Conservation (phyloP, 139 green algal genomes). For the Picochlorum costavermella region DNA sequence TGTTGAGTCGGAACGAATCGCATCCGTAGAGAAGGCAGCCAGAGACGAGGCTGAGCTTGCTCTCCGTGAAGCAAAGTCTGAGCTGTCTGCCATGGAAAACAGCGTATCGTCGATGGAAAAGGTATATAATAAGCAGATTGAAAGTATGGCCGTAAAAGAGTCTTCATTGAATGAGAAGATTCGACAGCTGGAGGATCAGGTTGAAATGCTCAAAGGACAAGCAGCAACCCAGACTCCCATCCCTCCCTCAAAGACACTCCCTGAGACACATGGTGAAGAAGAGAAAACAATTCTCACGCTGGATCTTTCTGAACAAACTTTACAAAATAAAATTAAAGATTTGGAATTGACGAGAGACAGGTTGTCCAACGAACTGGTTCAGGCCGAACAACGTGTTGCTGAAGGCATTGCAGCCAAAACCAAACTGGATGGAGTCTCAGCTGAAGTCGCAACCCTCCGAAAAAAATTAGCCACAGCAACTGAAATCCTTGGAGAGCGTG, state of each 20-base stretch:
- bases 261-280: background rate
- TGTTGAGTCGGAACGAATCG: constrained; percentile 1
- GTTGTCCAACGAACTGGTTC: constrained; percentile 77
- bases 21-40: background rate
- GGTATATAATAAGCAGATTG: background rate
- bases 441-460: constrained; percentile 25
- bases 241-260: background rate
- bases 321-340: constrained; percentile 48
- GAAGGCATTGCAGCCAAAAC: constrained; percentile 18
- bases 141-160: background rate
- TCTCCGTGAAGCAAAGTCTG: background rate
- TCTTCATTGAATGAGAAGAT: background rate
- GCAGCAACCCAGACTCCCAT: background rate
- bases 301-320: background rate
- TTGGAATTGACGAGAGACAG: constrained; percentile 70
- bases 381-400: constrained; percentile 34
- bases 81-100: background rate
- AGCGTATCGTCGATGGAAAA: background rate
- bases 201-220: background rate
- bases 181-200: background rate
- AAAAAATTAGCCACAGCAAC: constrained; percentile 54
- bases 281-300: background rate
- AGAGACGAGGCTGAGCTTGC: background rate
- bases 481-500: constrained; percentile 79
- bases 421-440: constrained; percentile 13